Conservation (phyloP, 2,329 filamentous ascomycete genomes). For the Scytalidium sp. region DNA sequence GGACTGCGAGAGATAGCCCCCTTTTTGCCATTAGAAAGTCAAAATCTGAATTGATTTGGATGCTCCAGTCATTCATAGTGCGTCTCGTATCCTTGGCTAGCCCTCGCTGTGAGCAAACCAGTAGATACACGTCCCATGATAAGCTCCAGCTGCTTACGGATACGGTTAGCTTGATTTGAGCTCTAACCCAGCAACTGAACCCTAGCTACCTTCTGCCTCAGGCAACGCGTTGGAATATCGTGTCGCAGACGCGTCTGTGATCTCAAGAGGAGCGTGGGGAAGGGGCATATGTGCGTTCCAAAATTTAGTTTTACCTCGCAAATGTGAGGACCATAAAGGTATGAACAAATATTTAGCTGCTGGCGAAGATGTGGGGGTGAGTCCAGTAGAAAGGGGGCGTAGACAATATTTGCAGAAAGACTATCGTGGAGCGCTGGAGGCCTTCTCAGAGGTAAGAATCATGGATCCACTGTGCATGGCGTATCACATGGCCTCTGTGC, state of each 20-base stretch:
- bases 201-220: neutral
- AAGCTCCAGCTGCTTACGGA: too few species aligned
- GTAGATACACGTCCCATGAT: too few species aligned
- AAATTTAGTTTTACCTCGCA: neutral
- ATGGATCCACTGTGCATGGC: neutral
- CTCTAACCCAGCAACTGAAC: neutral
- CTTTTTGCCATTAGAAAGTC: too few species aligned
- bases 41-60: too few species aligned
- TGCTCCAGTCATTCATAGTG: too few species aligned
- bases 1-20: too few species aligned
- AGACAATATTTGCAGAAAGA: conserved; percentile 24
- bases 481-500: too few species aligned
- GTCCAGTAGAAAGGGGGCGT: conserved; percentile 23
- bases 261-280: neutral
- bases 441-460: conserved; percentile 22
- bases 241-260: neutral
- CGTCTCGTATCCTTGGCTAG: too few species aligned
- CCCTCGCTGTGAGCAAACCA: too few species aligned
- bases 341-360: neutral
- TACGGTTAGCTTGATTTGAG: neutral
- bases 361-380: conserved; percentile 19
- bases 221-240: neutral
- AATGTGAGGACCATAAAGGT: conserved; percentile 6
- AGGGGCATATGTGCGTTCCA: neutral
- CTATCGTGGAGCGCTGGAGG: conserved; percentile 20